Percentiles rank a stretch among this genome's conserved stretches.
Evolutionary conservation across 768 basidiomycete genomes (phyloP).

Genomic region (Calocybe indica): DNA sequence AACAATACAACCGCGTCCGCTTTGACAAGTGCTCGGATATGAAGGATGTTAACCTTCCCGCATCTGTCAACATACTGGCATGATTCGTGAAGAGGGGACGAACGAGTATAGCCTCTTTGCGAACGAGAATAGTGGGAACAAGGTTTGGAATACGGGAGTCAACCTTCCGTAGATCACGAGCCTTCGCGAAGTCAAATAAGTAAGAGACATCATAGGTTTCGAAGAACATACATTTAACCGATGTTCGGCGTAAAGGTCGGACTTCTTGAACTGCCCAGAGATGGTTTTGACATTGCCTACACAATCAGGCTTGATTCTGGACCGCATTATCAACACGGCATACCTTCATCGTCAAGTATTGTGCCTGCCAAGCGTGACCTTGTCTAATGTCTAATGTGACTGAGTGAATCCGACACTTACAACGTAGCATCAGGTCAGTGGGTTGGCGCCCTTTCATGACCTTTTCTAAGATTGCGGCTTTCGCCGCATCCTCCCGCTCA

Average conservation of each 20-base stretch:
- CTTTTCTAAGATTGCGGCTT: slow-evolving; percentile 73
- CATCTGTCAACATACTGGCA: slow-evolving; percentile 7
- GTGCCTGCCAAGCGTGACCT: slow-evolving; percentile 51
- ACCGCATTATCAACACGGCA: background rate
- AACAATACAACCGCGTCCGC: slow-evolving; percentile 89
- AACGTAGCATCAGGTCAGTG: slow-evolving; percentile 85
- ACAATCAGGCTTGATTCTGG: slow-evolving; percentile 8
- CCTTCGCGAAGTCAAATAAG: slow-evolving; percentile 36
- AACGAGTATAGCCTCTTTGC: slow-evolving; percentile 85
- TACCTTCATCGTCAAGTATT: slow-evolving; percentile 79
- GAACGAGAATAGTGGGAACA: slow-evolving; percentile 87
- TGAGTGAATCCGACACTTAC: slow-evolving; percentile 42
- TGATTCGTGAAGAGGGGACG: slow-evolving; percentile 18
- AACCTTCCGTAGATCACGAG: slow-evolving; percentile 94
- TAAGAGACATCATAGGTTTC: background rate
- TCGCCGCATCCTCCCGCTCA: slow-evolving; percentile 63
- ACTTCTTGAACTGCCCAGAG: slow-evolving; percentile 85
- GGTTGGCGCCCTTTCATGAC: slow-evolving; percentile 85
- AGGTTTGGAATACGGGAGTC: slow-evolving; percentile 93
- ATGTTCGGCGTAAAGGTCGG: slow-evolving; percentile 84
- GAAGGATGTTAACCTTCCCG: slow-evolving; percentile 81
- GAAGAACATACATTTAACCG: slow-evolving; percentile 72
- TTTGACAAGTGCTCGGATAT: slow-evolving; percentile 93
- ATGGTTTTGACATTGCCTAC: slow-evolving; percentile 82
- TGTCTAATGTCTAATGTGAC: slow-evolving; percentile 7